Base-by-base conservation (phyloP, 352 stramenopile genomes). In the Phytophthora europaea region DNA sequence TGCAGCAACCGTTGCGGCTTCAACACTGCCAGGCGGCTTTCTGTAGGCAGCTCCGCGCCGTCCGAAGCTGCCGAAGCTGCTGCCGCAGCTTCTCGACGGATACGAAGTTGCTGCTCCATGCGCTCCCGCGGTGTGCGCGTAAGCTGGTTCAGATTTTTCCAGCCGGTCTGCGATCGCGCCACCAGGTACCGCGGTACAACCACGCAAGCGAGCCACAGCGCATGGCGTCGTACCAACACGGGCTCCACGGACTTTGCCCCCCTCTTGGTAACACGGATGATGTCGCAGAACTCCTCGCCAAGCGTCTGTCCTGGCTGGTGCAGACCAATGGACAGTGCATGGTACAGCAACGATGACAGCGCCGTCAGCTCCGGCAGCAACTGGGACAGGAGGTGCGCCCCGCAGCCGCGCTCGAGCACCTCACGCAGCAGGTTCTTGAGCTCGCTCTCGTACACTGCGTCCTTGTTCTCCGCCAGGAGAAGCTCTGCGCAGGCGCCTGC, bases 241-340 rank as follows among this genome's bases (percentile, higher is more conserved):
- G 83, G 82, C 16, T 51, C 51, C n/a, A 90, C 61, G 0, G 15
- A 34, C 0, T 56, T 36, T 0, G 20, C 55, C 1, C 26, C 22
- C 55, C 36, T 55, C 18, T 72, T 82, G 5, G 77, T 80, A 23
- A 95, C 84, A 36, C 89, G 89, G 52, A 95, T 82, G 13, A 96
- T 79, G 56, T 96, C 89, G 51, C 90, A 96, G 66, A 93, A 97
- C 56, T 97, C 90, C 65, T 97, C 90, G 9, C 90, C 90, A n/a
- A 97, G 80, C 40, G 89, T 95, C 62, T 97, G 90, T 61, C 89
- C 80, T 38, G 89, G 85, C 54, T 83, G 83, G 57, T 78, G 78
- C 52, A 70, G 58, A 6, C 85, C 81, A 16, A 96, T 76, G 53
- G 79, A 84, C 31, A 93, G 72, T 66, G 82, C 51, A 57, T 88